Conservation (phyloP, 805 yeast species). For the Wickerhamiella allomyrinae region DNA sequence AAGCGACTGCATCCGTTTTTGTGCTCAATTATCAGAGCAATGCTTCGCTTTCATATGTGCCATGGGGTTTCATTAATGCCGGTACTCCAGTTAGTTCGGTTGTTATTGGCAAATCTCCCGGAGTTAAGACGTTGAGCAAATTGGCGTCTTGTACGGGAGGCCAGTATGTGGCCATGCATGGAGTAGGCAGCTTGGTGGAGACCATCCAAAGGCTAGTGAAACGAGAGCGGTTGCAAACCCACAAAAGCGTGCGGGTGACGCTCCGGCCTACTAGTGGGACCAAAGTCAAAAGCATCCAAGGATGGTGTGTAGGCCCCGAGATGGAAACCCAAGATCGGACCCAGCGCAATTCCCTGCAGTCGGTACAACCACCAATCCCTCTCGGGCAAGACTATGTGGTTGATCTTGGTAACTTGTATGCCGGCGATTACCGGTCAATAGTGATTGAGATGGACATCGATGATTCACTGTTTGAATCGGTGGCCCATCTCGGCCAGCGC, state of each 20-base stretch:
- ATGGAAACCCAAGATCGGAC: not conserved
- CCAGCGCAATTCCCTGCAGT: too few relatives aligned
- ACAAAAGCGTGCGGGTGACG: not conserved
- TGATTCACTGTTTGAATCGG: not conserved
- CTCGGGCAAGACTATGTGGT: not conserved
- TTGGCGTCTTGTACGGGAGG: constrained; percentile 5
- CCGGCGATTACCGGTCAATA: not conserved
- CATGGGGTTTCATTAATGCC: not conserved
- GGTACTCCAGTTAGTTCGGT: constrained; percentile 3
- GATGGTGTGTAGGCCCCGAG: not conserved
- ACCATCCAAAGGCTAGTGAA: not conserved
- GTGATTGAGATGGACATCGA: not conserved
- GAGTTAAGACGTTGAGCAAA: constrained; percentile 1
- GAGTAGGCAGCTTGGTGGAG: not conserved
- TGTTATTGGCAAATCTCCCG: not conserved
- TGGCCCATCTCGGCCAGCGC: not conserved
- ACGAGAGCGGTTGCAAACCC: not conserved
- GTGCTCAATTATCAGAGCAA: constrained; percentile 1
- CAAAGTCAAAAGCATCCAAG: not conserved
- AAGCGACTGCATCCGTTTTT: constrained; percentile 2
- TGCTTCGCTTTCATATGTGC: not conserved
- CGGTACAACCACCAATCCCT: too few relatives aligned
- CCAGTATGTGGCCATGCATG: not conserved
- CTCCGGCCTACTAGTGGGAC: not conserved
- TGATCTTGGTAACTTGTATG: not conserved